Evolutionary conservation across 257 asterid genomes (phyloP).

Genomic region (Solanum commersonii): DNA sequence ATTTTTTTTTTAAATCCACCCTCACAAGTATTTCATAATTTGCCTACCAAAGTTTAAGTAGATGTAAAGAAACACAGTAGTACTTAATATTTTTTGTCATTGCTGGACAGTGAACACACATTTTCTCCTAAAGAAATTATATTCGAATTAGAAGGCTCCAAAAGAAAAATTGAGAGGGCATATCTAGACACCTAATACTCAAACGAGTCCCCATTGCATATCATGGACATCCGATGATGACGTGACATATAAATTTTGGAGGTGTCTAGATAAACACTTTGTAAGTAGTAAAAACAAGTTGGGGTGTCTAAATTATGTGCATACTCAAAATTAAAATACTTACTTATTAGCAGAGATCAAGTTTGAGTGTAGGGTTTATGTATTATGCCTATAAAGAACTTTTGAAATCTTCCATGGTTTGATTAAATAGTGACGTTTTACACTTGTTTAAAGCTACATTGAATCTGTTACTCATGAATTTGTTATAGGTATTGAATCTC

Average conservation of each 20-base stretch:
- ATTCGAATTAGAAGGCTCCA: no score
- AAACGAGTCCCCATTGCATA: no score
- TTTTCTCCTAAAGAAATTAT: background rate
- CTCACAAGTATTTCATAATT: background rate
- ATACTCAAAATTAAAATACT: no score
- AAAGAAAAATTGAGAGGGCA: background rate
- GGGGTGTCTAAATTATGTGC: background rate
- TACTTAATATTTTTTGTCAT: background rate
- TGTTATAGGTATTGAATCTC: background rate
- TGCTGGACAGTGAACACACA: background rate
- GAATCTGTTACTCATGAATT: background rate
- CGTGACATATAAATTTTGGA: no score
- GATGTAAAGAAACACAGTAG: background rate
- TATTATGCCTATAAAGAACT: background rate
- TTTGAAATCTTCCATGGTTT: background rate
- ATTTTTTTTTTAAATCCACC: no score
- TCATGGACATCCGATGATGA: background rate
- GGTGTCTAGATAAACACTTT: background rate
- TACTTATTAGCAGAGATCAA: no score
- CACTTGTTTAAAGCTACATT: background rate
- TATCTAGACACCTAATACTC: no score
- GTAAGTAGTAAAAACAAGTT: no score
- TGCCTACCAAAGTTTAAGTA: background rate
- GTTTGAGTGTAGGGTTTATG: no score
- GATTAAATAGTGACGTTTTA: background rate